Evolutionary conservation across 2,329 filamentous ascomycete species (phyloP), one percentile per base, ranked within the genome.

Genomic region (Neofusicoccum ribis): DNA sequence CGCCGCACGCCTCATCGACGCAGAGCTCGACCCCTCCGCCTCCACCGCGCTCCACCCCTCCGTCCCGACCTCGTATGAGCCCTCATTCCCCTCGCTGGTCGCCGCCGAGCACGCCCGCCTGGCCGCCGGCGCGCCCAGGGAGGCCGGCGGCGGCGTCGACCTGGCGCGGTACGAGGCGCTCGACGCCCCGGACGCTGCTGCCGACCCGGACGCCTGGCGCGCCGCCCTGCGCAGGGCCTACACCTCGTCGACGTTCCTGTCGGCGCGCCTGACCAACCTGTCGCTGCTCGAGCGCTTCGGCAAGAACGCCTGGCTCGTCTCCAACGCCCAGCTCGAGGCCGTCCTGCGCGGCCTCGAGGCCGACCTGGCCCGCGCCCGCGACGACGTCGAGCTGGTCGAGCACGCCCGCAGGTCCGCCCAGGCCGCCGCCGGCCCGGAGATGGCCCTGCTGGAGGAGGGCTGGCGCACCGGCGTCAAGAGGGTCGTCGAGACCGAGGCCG

Each of bases 301-400:
- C 70, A 92, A 92, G 79, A 97, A 97, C 77, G 90, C 92, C 9
- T 98, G 95, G 94, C 83, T 99, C 64, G 85, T 96, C 8, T 87
- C 87, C 5, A 99, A 99, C 77, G 87, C 89, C 71, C 88, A 91
- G 70, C 78, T 93, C 20, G 94, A 97, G 79, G 86, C 87, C 49
- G 85, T 92, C 47, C 78, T 96, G 60, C 84, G 84, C 59, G 77
- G 77, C 12, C 73, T 96, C 31, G 94, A 98, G 82, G 82, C 83
- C 50, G 92, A 97, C 72, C 82, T 98, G 58, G 88, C 87, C 14
- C 84, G 82, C 44, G 80, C 85, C 20, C 89, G 88, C 76, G 83
- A 85, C 66, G 87, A 91, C 69, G 85, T 93, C 54, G 93, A 97
- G 74, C 75, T 85, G 43, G 82, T 95, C 9, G 93, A 93, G 69